A percentile compares a stretch with the other conserved stretches of the same genome.
phyloP scores from a whole-genome alignment of 805 yeast genomes.

The Wickerhamomyces rabaulensis region DNA sequence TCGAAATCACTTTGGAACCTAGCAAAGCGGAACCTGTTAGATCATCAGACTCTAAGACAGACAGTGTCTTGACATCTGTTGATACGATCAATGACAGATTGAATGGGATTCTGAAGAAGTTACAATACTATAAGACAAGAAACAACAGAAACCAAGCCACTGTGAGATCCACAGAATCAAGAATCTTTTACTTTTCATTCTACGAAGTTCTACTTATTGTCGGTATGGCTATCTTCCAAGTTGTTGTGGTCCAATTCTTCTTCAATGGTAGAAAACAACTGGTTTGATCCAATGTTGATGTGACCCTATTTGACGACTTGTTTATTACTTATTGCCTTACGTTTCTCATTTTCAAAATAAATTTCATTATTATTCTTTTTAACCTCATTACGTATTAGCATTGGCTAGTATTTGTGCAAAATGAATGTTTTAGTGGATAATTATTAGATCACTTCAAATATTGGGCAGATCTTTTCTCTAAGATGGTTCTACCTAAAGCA shows the following conservation, averaged over 20 bases:
- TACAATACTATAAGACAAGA: constrained; percentile 85
- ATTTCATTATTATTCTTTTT: neutral
- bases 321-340: neutral
- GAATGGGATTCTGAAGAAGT: constrained; percentile 47
- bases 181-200: constrained; percentile 74
- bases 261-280: constrained; percentile 68
- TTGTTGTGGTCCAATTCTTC: constrained; percentile 61
- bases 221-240: constrained; percentile 67
- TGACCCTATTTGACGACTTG: neutral
- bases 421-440: neutral
- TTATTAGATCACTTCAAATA: neutral
- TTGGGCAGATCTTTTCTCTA: constrained; percentile 46
- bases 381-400: neutral
- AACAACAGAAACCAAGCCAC: constrained; percentile 88
- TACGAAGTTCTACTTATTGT: constrained; percentile 70
- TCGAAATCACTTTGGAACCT: constrained; percentile 53
- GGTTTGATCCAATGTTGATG: constrained; percentile 7
- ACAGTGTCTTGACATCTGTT: constrained; percentile 34
- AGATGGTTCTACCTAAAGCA: constrained; percentile 54
- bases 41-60: constrained; percentile 48
- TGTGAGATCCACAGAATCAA: constrained; percentile 73
- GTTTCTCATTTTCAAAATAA: neutral
- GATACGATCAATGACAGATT: constrained; percentile 56
- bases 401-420: neutral
- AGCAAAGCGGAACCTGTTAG: constrained; percentile 29